phyloP scores from a whole-genome alignment of 345 rosid genomes.

The Pugionium dolabratum region DNA sequence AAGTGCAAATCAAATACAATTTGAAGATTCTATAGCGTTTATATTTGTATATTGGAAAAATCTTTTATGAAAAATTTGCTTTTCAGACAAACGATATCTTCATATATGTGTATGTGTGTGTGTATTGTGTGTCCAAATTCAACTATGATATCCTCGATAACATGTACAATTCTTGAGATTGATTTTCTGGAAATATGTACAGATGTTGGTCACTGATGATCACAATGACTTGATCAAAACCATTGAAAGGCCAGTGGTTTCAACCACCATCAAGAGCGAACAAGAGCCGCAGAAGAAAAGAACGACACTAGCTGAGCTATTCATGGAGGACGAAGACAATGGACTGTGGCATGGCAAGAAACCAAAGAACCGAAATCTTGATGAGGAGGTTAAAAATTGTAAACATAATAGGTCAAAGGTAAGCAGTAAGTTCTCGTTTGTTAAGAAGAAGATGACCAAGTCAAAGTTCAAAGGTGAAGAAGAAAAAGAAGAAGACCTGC shows the following conservation, averaged over 20 bases:
- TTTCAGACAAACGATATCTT: too few species aligned
- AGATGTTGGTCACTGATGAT: constrained; percentile 20
- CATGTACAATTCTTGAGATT: not conserved
- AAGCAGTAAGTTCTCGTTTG: constrained; percentile 50
- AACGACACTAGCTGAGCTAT: constrained; percentile 78
- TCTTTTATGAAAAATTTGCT: too few species aligned
- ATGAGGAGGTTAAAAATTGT: constrained; percentile 17
- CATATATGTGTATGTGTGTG: too few species aligned
- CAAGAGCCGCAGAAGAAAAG: constrained; percentile 50
- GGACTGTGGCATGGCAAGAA: constrained; percentile 4
- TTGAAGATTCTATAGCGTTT: not conserved
- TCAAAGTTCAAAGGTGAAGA: constrained; percentile 50
- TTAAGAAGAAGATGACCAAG: constrained; percentile 71
- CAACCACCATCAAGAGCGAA: constrained; percentile 16
- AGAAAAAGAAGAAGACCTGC: constrained; percentile 43
- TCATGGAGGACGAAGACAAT: constrained; percentile 52
- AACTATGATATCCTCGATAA: not conserved
- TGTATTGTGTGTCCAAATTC: too few species aligned
- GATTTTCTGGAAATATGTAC: not conserved
- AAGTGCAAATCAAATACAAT: too few species aligned
- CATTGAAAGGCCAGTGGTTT: constrained; percentile 2
- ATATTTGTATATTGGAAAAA: not conserved
- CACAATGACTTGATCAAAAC: constrained; percentile 16
- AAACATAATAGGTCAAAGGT: constrained; percentile 31
- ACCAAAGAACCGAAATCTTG: constrained; percentile 40